phyloP scores from a whole-genome alignment of 116 monocot genomes.

The Posidonia oceanica region DNA sequence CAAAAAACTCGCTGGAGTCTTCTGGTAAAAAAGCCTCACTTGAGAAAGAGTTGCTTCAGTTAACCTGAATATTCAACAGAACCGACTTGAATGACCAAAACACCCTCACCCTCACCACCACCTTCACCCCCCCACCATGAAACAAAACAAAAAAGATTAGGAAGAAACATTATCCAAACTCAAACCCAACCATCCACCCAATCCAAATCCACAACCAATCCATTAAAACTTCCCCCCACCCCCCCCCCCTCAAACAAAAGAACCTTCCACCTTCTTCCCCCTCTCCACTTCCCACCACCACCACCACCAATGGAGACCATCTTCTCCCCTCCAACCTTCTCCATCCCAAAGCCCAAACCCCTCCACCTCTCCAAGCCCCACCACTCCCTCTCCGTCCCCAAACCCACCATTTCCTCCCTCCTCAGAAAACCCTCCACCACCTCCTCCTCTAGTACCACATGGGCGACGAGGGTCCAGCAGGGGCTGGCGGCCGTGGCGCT shows the following conservation, averaged over 20 bases:
- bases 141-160: not conserved
- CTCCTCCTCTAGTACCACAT: slow-evolving; percentile 16
- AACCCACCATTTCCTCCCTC: slow-evolving; percentile 14
- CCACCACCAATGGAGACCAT: slow-evolving; percentile 16
- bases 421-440: not conserved
- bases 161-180: slow-evolving; percentile 56
- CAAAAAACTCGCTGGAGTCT: too few species aligned
- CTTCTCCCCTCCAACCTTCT: slow-evolving; percentile 7
- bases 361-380: slow-evolving; percentile 3
- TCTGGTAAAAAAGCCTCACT: too few species aligned
- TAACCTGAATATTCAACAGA: too few species aligned
- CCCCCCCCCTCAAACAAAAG: not conserved
- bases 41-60: too few species aligned
- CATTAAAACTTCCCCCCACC: slow-evolving; percentile 1
- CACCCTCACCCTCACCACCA: too few species aligned
- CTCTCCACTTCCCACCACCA: not conserved
- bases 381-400: slow-evolving; percentile 8
- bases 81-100: not conserved
- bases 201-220: slow-evolving; percentile 32
- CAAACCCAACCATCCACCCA: slow-evolving; percentile 51
- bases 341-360: slow-evolving; percentile 14
- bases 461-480: slow-evolving; percentile 40
- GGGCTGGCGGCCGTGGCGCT: slow-evolving; percentile 68
- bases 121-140: not conserved
- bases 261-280: not conserved